A percentile compares a stretch with the other conserved stretches of the same genome.
Conservation (phyloP, 2,329 filamentous ascomycete genomes). For the Sordariomycetes sp. region DNA sequence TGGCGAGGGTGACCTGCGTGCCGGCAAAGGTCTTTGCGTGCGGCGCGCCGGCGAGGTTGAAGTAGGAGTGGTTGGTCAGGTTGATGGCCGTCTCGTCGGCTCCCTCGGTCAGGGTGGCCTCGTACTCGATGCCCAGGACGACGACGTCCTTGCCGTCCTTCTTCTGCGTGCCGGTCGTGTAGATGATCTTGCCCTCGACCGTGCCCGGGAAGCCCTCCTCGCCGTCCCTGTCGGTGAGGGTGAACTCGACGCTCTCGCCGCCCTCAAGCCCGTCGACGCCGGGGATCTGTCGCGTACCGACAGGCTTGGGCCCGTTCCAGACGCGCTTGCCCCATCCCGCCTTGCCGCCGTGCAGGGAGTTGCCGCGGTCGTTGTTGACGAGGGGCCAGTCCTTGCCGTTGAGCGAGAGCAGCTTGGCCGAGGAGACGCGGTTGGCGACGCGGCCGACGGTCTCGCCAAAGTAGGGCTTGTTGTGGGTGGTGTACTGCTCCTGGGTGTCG, state of each 20-base stretch:
- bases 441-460: conserved; percentile 93
- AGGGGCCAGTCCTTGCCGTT: conserved; percentile 65
- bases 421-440: conserved; percentile 70
- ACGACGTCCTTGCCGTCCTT: conserved; percentile 50
- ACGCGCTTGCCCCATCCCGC: conserved; percentile 74
- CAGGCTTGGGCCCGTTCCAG: conserved; percentile 62
- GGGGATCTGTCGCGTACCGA: conserved; percentile 41
- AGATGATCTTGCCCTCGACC: conserved; percentile 68
- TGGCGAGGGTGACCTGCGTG: conserved; percentile 58
- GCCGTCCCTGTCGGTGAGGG: conserved; percentile 61
- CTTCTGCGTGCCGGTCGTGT: conserved; percentile 62
- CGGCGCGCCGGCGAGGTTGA: conserved; percentile 45
- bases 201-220: conserved; percentile 89
- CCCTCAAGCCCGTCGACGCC: conserved; percentile 43
- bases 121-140: conserved; percentile 79
- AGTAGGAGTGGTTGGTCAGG: conserved; percentile 90
- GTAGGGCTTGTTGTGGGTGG: conserved; percentile 63
- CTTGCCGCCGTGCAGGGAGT: conserved; percentile 64
- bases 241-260: conserved; percentile 59
- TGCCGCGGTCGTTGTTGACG: conserved; percentile 66
- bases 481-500: conserved; percentile 65
- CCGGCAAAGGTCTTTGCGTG: conserved; percentile 38
- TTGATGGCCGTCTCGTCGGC: conserved; percentile 87
- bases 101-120: conserved; percentile 70
- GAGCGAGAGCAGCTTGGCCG: conserved; percentile 60